Evolutionary conservation across 2,329 filamentous ascomycete genomes (phyloP).

Genomic region (Phyllachora maydis): DNA sequence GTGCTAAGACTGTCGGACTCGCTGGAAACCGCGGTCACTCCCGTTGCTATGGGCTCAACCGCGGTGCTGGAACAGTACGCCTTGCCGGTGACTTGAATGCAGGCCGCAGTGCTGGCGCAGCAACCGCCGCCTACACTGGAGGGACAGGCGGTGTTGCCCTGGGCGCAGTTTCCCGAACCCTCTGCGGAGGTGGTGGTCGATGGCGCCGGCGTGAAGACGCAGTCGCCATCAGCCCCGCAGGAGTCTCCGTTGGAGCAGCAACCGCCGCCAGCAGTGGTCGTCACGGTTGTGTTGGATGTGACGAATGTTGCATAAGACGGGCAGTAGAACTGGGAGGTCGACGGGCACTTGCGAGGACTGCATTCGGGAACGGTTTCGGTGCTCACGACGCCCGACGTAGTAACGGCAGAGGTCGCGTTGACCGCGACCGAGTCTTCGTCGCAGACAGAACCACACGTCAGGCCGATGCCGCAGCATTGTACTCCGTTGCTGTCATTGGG

Average conservation of each 20-base stretch:
- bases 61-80: conserved; percentile 17
- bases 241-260: conserved; percentile 8
- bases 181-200: conserved; percentile 16
- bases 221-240: conserved; percentile 4
- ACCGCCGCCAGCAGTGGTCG: conserved; percentile 10
- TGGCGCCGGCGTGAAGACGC: conserved; percentile 7
- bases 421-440: conserved; percentile 7
- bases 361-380: too few relatives aligned
- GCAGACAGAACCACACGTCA: conserved; percentile 12
- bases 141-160: conserved; percentile 23
- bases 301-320: too few relatives aligned
- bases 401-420: too few relatives aligned
- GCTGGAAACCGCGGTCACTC: conserved; percentile 5
- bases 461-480: conserved; percentile 12
- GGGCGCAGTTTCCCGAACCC: conserved; percentile 16
- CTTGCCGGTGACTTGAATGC: conserved; percentile 14
- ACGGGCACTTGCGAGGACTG: too few relatives aligned
- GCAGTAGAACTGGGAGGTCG: too few relatives aligned
- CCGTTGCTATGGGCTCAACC: conserved; percentile 8
- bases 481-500: conserved; percentile 3
- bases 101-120: conserved; percentile 21
- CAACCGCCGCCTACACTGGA: conserved; percentile 23
- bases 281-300: conserved; percentile 9
- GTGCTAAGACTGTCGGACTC: conserved; percentile 21
- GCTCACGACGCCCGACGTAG: too few relatives aligned